Base-by-base conservation (phyloP, 192 early-diverging fungal genomes). In the Entomortierella chlamydospora region DNA sequence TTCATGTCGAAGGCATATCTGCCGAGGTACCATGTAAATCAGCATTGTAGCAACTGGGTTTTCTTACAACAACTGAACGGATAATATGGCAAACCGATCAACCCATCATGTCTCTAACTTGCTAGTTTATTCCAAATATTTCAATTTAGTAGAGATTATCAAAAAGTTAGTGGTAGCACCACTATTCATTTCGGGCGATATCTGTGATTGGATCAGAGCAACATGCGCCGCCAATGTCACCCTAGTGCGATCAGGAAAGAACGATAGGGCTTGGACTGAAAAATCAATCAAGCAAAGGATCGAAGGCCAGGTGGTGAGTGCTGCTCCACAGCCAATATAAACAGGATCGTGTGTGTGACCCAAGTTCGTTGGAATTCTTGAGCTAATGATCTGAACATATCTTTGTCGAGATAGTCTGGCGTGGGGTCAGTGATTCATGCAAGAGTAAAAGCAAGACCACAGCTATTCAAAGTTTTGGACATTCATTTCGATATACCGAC, bases 401-500 rank as follows among this genome's bases (percentile, higher is more conserved):
- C n/a, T 28, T 26, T 25, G 10, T 8, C 23, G 39, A 30, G 29
- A 9, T 56, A 73, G 71, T 34, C 50, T 4, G 28, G 64, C 22
- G 8, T 15, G 9, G 64, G 64, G 22, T 74, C 63, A 2, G 29
- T 67, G 7, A 47, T 74, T 20, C 10, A 26, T 1, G 72, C 64
- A 15, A 74, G 25, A n/a, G 25, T 74, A 4, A 74, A 74, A 25
- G 53, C 50, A 0, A 64, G 64, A 47, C 49, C 28, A n/a, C 55
- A 53, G 23, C 25, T 50, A 3, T 64, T 73, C 45, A 73, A 22
- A 29, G 57, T 73, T 10, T 12, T 65, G 0, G 29, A 42, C 18
- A 42, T 66, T 11, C 18, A 43, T n/a, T 64, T 65, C 28, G 50
- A 37, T 26, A 20, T 11, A 29, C 31, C 6, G 4, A 20, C 6